Base-by-base conservation (phyloP, 1,284 basidiomycete species). In the Psilocybe mexicana region DNA sequence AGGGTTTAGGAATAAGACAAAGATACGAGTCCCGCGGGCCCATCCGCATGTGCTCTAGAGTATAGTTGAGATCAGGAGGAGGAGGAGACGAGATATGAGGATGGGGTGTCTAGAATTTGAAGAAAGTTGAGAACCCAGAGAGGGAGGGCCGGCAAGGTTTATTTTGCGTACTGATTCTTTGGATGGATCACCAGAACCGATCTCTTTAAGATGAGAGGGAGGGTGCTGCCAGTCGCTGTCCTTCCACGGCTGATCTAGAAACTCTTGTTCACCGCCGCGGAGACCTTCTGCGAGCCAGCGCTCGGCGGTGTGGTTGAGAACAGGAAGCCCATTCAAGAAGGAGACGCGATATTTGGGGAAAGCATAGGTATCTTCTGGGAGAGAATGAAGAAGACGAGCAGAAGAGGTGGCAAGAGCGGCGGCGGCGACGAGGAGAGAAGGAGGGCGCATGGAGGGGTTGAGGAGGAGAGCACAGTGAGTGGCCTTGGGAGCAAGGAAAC, bases 261-360 rank as follows among this genome's bases (percentile, higher is more conserved):
- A 94, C 72, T 94, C 89, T 50, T 74, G 78, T 67, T 92, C 84
- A 33, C 90, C 91, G 47, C 85, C 87, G 48, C 71, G 79, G 35
- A 94, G 76, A 30, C 92, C 92, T 18, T 85, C 70, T 26, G 72
- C 71, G 24, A 91, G 79, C 89, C 88, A 92, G 45, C 79, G 77
- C 61, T 86, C 76, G 6, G 91, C 93, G 10, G 92, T 93, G 43
- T 85, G 77, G 66, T 87, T 86, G 6, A 82, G 72, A 57, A 95
- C 73, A n/a, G 93, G 92, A 14, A 87, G 81, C 59, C 85, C 83
- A 69, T 92, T 92, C 65, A 95, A 82, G 72, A 92, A 95, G 46
- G 86, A 77, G 63, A 95, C 86, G 52, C 86, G 82, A 72, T 87
- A 93, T 72, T 95, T 95, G 55, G 93, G 93, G 70, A 88, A 93